Evolutionary conservation across 306 rosid genomes (phyloP), one percentile per base, ranked within the genome.

Genomic region (Oemleria cerasiformis): DNA sequence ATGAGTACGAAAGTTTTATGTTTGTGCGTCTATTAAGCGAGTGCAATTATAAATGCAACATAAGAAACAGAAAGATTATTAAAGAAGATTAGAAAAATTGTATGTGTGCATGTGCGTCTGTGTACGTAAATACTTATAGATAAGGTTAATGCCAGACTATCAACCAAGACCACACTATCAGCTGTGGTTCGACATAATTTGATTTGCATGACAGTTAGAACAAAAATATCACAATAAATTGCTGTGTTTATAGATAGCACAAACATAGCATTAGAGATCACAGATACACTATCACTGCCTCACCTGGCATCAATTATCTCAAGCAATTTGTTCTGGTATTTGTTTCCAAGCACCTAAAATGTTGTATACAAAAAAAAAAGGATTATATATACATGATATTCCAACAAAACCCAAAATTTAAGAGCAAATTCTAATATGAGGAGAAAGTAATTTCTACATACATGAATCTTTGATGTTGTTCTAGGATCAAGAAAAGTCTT

Each of bases 381-480:
- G 56, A 9, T 63, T 47, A 55, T 54, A 68, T 68, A 55, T 45
- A 25, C 4, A 6, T 34, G 23, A 43, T n/a, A 79, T 13, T 74
- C 67, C 70, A 74, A 77, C 36, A 44, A 42, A 57, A 15, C 34
- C 19, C 12, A 17, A 43, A 19, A 16, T 0, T 5, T 21, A 15
- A 21, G 5, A 25, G 25, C 3, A 9, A 70, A 25, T 56, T 60
- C 44, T 39, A 19, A 16, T 25, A 67, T 41, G 59, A 21, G 76
- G 34, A 61, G 63, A 5, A 78, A 76, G 25, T 45, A 54, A 49
- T 34, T 61, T 76, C 21, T 62, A 74, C 90, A 50, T 84, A 94
- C 99, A 86, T 91, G 97, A 65, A 94, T 94, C 82, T 94, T 94
- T 48, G 99, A 91, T 71, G 99, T 86, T 68, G 99, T 94, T 73